These are phyloP conservation scores for Nannochloropsis gaditana DNA, from an alignment of 108 stramenopile species.

Conservation along the genomic window DNA sequence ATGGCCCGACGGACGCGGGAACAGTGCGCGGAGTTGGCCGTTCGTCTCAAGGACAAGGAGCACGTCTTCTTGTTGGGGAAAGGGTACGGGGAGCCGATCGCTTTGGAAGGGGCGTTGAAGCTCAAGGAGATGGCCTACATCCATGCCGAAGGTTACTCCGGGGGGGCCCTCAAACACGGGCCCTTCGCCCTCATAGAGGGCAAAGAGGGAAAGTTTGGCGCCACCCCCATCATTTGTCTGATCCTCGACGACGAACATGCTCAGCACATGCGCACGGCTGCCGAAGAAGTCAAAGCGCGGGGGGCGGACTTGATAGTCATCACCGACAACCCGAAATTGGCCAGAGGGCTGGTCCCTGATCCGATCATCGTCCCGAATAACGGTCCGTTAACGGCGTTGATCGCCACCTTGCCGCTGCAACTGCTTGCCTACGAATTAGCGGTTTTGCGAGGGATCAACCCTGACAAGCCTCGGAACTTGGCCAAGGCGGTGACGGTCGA, in stretches of 20 bases:
- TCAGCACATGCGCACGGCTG: constrained; percentile 84
- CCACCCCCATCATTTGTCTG: constrained; percentile 97
- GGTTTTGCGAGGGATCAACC: constrained; percentile 84
- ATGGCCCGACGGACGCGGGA: constrained; percentile 85
- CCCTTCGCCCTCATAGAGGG: constrained; percentile 52
- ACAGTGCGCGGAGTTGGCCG: constrained; percentile 73
- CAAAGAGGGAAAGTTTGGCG: constrained; percentile 71
- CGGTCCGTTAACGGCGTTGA: constrained; percentile 75
- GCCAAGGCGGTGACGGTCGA: constrained; percentile 99
- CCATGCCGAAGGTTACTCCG: constrained; percentile 97
- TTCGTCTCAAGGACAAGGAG: constrained; percentile 73
- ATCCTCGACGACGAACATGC: constrained; percentile 96
- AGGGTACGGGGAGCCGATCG: constrained; percentile 56
- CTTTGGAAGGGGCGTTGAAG: constrained; percentile 86
- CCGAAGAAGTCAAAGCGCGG: constrained; percentile 90
- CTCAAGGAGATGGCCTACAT: constrained; percentile 99
- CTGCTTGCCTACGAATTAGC: constrained; percentile 97
- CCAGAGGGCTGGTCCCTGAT: constrained; percentile 71
- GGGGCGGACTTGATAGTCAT: constrained; percentile 93
- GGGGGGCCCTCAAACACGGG: constrained; percentile 97
- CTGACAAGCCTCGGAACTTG: constrained; percentile 95
- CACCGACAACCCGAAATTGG: constrained; percentile 78
- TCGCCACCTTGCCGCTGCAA: constrained; percentile 88
- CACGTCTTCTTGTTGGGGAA: constrained; percentile 94
- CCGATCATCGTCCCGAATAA: constrained; percentile 92